Evolutionary conservation across 768 basidiomycete species (phyloP), one percentile per base, ranked within the genome.

Genomic region (Agaricus bisporus): DNA sequence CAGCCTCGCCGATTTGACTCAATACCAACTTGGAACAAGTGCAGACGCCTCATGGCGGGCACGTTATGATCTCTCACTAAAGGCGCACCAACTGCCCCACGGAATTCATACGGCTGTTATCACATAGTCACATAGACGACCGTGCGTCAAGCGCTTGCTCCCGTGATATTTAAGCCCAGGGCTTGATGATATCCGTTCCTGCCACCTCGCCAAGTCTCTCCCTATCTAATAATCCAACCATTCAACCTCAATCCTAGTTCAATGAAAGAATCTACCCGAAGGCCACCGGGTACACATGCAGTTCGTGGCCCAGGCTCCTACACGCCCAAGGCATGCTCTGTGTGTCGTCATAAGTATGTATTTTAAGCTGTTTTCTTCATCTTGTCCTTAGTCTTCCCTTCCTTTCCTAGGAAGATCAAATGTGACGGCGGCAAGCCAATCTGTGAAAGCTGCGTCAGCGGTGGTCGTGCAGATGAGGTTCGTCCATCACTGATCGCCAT

Each of bases 391-490:
- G 35, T 43, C 22, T 28, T n/a, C 28, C 11, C 20, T 28, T 49
- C 11, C 20, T 28, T 49, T 4, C 22, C 41, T 59, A 77, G 76
- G 61, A 77, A 76, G 58, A 72, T 68, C 11, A 76, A 72, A 59
- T 79, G 77, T 62, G 74, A 74, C 57, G 77, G 75, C 26, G 58
- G 59, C 41, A 72, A 71, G 57, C 77, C 77, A 37, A 60, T 69
- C 28, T 79, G 77, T 57, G 63, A 66, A 44, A 67, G 73, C 17
- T 78, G 77, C 60, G 58, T 63, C 29, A 51, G 53, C 14, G 65
- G 67, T 48, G 74, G 74, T 6, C 69, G 74, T 48, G 60, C 65
- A 36, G 64, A 64, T 47, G 75, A 77, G 63, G 75, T 76, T 43
- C 32, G 67, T 59, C 28, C 11, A 20, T 11, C n/a, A 41, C 37